Evolutionary conservation across 129 eudicot genomes (phyloP).

Genomic region (Silybum marianum): DNA sequence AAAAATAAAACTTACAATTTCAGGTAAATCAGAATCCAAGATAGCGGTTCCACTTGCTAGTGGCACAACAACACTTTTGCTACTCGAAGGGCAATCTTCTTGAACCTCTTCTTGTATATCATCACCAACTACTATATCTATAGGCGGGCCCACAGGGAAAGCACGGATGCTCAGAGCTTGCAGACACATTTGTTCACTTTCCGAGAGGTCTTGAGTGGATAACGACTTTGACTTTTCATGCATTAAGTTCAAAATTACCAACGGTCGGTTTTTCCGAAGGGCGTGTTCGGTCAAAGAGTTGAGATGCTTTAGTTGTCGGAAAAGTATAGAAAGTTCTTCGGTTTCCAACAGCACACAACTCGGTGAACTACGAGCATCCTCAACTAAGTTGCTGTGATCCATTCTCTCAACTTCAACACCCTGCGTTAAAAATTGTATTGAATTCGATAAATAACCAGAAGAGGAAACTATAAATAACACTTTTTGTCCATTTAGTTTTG

Average conservation of each 20-base stretch:
- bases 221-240: conserved; percentile 54
- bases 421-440: conserved; percentile 37
- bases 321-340: conserved; percentile 52
- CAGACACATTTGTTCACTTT: conserved; percentile 66
- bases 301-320: conserved; percentile 65
- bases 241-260: conserved; percentile 57
- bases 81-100: conserved; percentile 45
- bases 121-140: conserved; percentile 43
- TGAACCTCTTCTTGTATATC: conserved; percentile 49
- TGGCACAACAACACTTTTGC: conserved; percentile 39
- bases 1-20: conserved; percentile 55
- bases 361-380: conserved; percentile 37
- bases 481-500: not conserved
- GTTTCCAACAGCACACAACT: conserved; percentile 35
- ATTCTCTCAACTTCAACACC: conserved; percentile 76
- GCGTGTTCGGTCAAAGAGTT: conserved; percentile 71
- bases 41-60: conserved; percentile 35
- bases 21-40: conserved; percentile 62
- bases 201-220: conserved; percentile 40
- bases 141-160: conserved; percentile 51
- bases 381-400: conserved; percentile 33
- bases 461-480: not conserved
- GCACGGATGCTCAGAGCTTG: conserved; percentile 64
- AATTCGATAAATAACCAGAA: not conserved
- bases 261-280: conserved; percentile 79